Conservation (phyloP, 805 yeast genomes). For the Blastobotrys mokoenaii region DNA sequence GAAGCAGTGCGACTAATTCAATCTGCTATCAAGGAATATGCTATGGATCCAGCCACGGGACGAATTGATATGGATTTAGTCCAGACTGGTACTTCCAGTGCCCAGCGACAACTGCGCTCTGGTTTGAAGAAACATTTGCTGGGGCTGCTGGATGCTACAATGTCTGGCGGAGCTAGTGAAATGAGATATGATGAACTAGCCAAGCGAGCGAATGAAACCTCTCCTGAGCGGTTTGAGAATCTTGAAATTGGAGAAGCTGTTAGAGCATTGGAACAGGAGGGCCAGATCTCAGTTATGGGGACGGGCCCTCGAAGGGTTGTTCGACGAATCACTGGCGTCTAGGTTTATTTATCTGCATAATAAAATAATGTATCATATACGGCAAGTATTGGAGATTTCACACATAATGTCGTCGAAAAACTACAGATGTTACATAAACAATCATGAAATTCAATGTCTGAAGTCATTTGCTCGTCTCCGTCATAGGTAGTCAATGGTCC, state of each 20-base stretch:
- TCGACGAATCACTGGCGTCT: constrained; percentile 19
- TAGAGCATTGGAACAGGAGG: constrained; percentile 62
- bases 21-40: constrained; percentile 94
- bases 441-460: not conserved
- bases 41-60: constrained; percentile 96
- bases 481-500: too few relatives aligned
- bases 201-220: constrained; percentile 55
- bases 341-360: too few relatives aligned
- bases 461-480: not conserved
- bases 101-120: constrained; percentile 70
- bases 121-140: constrained; percentile 60
- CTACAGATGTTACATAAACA: too few relatives aligned
- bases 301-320: constrained; percentile 55
- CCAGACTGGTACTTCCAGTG: constrained; percentile 89
- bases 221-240: constrained; percentile 58
- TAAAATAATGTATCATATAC: too few relatives aligned
- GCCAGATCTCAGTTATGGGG: constrained; percentile 46
- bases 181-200: constrained; percentile 54
- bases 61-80: constrained; percentile 95
- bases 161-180: constrained; percentile 31
- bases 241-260: constrained; percentile 61
- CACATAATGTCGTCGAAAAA: too few relatives aligned
- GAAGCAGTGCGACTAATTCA: constrained; percentile 92
- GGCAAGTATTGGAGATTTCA: too few relatives aligned
- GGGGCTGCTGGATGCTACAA: constrained; percentile 36